Base-by-base conservation (phyloP, 2,329 filamentous ascomycete species). In the Stenocarpella maydis region DNA sequence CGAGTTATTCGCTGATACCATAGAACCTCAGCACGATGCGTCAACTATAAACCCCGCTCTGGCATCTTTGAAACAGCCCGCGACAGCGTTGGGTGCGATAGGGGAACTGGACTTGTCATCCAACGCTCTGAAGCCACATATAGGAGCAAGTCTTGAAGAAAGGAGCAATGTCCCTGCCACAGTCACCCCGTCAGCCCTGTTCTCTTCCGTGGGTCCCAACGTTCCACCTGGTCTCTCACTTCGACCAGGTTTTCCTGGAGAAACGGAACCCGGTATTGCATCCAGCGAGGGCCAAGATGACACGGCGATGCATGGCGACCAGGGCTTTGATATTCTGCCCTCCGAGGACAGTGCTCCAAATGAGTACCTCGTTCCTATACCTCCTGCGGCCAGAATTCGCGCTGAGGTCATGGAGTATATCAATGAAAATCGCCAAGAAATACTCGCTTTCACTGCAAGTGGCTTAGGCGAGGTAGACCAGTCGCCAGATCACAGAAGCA, bases 341-440 rank as follows among this genome's bases (percentile, higher is more conserved):
- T 58, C 47, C n/a, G 70, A 69, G 17, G 64, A 69, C 19, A 60
- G 75, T 4, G 79, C 76, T 31, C 71, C 74, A 21, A 79, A 79
- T 67, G 84, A 88, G 54, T 85, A 85, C 71, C 73, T 85, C 4
- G 78, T 91, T 39, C 89, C 88, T 0, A 78, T 91, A 0, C 86
- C 88, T 0, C 84, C 90, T 71, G 83, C 86, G 19, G 80, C 86
- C 17, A 86, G 82, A 64, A 80, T 82, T 10, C 83, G 88, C 19
- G 81, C 83, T 3, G 79, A 83, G 19, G 90, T 90, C 71, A 79
- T 85, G 45, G 82, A 85, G 37, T 81, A 82, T 1, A 78, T 90
- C 21, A 75, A 80, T 14, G 78, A 83, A 17, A 80, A 82, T 71
- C 82, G 81, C 69, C 72, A 75, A 8, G 78, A 82, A 1, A 82